Conservation (phyloP, 2,329 filamentous ascomycete species). For the Metarhizium anisopliae region DNA sequence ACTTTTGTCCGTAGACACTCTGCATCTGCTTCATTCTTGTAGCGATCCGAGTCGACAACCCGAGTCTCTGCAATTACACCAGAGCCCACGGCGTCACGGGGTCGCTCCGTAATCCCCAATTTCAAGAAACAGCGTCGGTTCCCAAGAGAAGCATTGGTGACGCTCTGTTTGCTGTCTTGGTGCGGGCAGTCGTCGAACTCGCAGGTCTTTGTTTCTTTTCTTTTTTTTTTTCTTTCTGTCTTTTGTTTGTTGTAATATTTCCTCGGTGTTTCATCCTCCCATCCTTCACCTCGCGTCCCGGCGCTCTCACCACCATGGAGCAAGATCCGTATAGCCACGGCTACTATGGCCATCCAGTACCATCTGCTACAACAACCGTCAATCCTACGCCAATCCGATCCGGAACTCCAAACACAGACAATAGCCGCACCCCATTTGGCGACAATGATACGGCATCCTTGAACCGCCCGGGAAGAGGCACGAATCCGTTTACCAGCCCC, state of each 20-base stretch:
- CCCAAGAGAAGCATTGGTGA: too few species aligned
- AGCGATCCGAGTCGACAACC: neutral
- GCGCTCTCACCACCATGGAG: constrained; percentile 15
- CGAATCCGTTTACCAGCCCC: constrained; percentile 39
- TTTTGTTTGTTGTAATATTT: neutral
- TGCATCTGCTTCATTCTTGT: neutral
- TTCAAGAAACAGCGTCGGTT: too few species aligned
- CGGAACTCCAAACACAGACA: constrained; percentile 33
- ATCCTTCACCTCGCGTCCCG: neutral
- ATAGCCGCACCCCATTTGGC: constrained; percentile 29
- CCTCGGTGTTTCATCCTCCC: neutral
- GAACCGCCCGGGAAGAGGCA: constrained; percentile 16
- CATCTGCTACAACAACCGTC: constrained; percentile 28
- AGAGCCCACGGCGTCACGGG: neutral
- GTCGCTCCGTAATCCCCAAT: neutral
- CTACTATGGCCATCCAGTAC: constrained; percentile 18
- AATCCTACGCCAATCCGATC: constrained; percentile 30
- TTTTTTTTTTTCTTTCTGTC: neutral
- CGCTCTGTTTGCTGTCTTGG: neutral
- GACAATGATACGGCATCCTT: constrained; percentile 30
- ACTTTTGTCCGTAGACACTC: neutral
- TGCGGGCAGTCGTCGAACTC: neutral
- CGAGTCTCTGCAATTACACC: neutral
- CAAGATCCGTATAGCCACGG: constrained; percentile 14
- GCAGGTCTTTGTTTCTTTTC: neutral